Evolutionary conservation across 345 rosid genomes (phyloP), one percentile per base, ranked within the genome.

Genomic region (Camelina hispida): DNA sequence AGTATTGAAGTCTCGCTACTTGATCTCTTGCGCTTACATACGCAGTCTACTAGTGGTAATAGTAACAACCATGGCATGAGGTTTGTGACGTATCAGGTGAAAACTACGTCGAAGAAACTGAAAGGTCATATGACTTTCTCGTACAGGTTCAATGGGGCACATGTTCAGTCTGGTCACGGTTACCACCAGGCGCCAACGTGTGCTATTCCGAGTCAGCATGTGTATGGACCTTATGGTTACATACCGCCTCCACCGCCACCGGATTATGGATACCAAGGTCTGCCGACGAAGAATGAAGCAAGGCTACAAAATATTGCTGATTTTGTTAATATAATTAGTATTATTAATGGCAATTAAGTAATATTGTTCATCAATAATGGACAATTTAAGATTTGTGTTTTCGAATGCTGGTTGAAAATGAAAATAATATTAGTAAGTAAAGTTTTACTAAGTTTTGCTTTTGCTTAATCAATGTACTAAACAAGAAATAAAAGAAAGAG

Each of bases 111-210:
- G 0, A 92, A 91, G 48, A 87, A 66, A 74, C 74, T 85, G 6
- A 83, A 87, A 78, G 96, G 93, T 16, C 83, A 71, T 35, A 42
- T 91, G 13, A 73, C 59, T 34, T 83, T 91, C 46, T 87, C 93
- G 47, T 91, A 66, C 72, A 85, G 75, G 74, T 84, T 91, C 20
- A 84, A 83, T 23, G 51, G 46, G 13, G 5, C 71, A 9, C 10
- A 48, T 20, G 50, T 35, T 58, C 6, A 1, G 7, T 32, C 35
- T 32, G 35, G 35, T 32, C 1, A 32, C 7, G 7, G 35, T 32
- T 22, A 58, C 57, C 18, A 44, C 1, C 56, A 69, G 10, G 56
- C 4, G 32, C 56, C 66, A 70, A 37, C 50, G n/a, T 46, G 56
- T 22, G 15, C 66, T 56, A 15, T 14, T 11, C 46, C 47, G 11